Conservation (phyloP, 495 filamentous ascomycete species). For the Penicillium nucicola region DNA sequence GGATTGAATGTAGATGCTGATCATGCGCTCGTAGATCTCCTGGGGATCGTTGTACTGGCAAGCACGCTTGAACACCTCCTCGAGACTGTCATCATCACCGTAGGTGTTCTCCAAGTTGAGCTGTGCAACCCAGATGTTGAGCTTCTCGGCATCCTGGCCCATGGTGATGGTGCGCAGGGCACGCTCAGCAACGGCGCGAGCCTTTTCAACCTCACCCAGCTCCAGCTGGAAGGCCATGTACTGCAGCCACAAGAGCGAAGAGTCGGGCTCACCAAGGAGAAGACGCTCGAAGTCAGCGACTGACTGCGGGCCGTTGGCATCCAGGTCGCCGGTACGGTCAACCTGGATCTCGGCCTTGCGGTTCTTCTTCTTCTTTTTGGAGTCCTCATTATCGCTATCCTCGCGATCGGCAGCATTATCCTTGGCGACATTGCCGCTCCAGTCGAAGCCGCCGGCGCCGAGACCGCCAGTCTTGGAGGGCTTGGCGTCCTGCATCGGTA, state of each 20-base stretch:
- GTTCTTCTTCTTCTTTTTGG: slow-evolving; percentile 66
- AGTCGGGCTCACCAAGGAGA: slow-evolving; percentile 85
- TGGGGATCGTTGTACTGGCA: slow-evolving; percentile 91
- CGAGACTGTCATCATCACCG: slow-evolving; percentile 77
- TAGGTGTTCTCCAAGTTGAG: slow-evolving; percentile 93
- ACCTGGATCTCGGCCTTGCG: slow-evolving; percentile 77
- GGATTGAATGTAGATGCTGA: slow-evolving; percentile 91
- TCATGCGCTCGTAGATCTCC: slow-evolving; percentile 83
- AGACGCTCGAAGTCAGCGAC: slow-evolving; percentile 90
- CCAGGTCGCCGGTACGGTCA: slow-evolving; percentile 84
- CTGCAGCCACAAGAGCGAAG: slow-evolving; percentile 82
- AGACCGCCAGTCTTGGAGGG: slow-evolving; percentile 51
- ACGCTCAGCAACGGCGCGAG: slow-evolving; percentile 82
- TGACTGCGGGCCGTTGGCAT: slow-evolving; percentile 85
- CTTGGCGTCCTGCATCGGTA: slow-evolving; percentile 23
- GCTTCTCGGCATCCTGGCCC: slow-evolving; percentile 80
- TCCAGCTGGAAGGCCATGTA: slow-evolving; percentile 98
- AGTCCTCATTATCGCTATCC: slow-evolving; percentile 49
- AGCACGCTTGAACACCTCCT: slow-evolving; percentile 86
- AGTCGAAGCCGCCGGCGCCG: slow-evolving; percentile 80
- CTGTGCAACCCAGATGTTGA: slow-evolving; percentile 91
- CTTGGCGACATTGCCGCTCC: slow-evolving; percentile 62
- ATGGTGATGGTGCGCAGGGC: slow-evolving; percentile 86
- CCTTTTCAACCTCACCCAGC: slow-evolving; percentile 79
- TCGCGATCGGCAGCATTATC: slow-evolving; percentile 37